Evolutionary conservation across 768 basidiomycete genomes (phyloP).

Genomic region (Suillus tomentosus): DNA sequence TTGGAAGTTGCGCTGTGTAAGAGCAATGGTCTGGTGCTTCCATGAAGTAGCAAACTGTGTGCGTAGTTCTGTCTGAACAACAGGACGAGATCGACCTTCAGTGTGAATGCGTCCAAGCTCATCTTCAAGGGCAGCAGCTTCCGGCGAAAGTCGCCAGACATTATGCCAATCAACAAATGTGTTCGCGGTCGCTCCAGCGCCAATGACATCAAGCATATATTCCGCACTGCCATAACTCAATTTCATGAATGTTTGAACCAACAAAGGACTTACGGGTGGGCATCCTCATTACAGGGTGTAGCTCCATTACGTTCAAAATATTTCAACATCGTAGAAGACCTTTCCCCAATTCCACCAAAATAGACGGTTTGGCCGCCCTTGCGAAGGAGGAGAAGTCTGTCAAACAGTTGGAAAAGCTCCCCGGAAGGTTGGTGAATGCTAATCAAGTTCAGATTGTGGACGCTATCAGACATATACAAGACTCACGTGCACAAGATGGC

Average conservation of each 20-base stretch:
- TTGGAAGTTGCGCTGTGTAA: conserved; percentile 46
- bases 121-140: conserved; percentile 36
- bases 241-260: conserved; percentile 55
- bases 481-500: conserved; percentile 87
- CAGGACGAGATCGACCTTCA: conserved; percentile 45
- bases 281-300: conserved; percentile 57
- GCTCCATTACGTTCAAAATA: conserved; percentile 79
- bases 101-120: conserved; percentile 51
- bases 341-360: conserved; percentile 67
- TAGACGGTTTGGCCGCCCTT: conserved; percentile 75
- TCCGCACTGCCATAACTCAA: conserved; percentile 50
- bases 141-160: conserved; percentile 57
- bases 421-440: conserved; percentile 72
- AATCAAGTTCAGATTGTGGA: not conserved
- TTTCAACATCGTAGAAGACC: conserved; percentile 61
- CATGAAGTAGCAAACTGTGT: conserved; percentile 57
- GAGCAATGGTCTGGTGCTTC: conserved; percentile 46
- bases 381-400: conserved; percentile 72
- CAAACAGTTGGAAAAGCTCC: conserved; percentile 81
- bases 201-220: conserved; percentile 72
- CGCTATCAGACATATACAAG: not conserved
- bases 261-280: conserved; percentile 63
- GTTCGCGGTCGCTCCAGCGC: conserved; percentile 67
- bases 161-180: conserved; percentile 60
- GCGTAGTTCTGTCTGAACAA: conserved; percentile 38